A percentile compares a stretch with the other conserved stretches of the same genome.
Conservation (phyloP, 805 yeast species). For the Lachancea dasiensis region DNA sequence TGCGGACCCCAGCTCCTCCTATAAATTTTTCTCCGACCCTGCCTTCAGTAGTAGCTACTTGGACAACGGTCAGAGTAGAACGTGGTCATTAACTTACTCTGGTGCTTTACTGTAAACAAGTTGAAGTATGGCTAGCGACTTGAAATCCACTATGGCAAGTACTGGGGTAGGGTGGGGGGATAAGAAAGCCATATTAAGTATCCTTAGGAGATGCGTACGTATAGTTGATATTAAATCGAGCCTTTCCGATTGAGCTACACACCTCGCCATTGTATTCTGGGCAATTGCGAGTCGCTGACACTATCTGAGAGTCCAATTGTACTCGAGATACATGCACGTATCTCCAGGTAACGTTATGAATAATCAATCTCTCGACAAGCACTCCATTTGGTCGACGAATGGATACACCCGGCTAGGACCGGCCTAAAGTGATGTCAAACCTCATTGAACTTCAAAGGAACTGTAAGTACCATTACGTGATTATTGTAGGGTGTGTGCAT, state of each 20-base stretch:
- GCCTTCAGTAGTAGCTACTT: conserved; percentile 51
- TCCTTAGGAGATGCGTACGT: too few relatives aligned
- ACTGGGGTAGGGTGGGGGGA: too few relatives aligned
- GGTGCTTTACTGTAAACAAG: conserved; percentile 31
- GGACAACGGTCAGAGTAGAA: conserved; percentile 79
- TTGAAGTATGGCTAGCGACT: not conserved
- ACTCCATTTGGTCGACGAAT: too few relatives aligned
- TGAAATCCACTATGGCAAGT: too few relatives aligned
- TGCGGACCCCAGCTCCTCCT: conserved; percentile 59
- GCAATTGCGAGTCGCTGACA: conserved; percentile 1
- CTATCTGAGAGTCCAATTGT: not conserved
- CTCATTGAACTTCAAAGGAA: conserved; percentile 35
- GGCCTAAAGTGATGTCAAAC: conserved; percentile 30
- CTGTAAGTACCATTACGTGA: conserved; percentile 17
- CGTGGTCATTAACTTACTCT: conserved; percentile 79
- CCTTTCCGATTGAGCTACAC: conserved; percentile 2
- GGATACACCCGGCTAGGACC: not conserved
- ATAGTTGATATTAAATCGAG: conserved; percentile 1
- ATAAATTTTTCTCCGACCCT: conserved; percentile 50
- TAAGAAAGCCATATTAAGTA: too few relatives aligned
- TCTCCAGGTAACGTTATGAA: too few relatives aligned
- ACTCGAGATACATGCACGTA: too few relatives aligned
- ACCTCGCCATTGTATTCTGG: too few relatives aligned
- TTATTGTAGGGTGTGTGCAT: not conserved
- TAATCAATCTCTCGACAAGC: too few relatives aligned